phyloP scores from a whole-genome alignment of 306 rosid genomes.

The Glycine tomentella region DNA sequence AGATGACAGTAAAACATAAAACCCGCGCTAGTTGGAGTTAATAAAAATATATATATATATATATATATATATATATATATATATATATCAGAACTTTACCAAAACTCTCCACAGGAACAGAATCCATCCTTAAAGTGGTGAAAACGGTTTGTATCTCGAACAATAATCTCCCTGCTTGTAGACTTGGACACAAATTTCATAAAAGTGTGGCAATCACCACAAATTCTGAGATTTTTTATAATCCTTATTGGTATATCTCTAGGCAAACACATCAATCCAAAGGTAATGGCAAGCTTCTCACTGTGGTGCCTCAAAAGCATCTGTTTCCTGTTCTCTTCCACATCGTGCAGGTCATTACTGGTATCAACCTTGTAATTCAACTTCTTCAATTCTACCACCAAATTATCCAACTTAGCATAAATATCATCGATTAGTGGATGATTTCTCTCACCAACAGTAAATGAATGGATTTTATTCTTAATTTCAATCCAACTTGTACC shows the following conservation, averaged over 20 bases:
- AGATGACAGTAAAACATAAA: background rate
- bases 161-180: constrained; percentile 66
- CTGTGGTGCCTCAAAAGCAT: constrained; percentile 82
- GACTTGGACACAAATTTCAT: constrained; percentile 72
- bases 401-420: constrained; percentile 63
- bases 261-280: constrained; percentile 82
- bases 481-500: constrained; percentile 92
- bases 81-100: constrained; percentile 53
- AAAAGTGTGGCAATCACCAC: constrained; percentile 90
- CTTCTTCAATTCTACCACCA: constrained; percentile 69
- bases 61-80: too few relatives aligned
- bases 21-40: constrained; percentile 3
- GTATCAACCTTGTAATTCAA: constrained; percentile 66
- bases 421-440: constrained; percentile 68
- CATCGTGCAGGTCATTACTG: constrained; percentile 68
- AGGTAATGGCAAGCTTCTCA: constrained; percentile 84
- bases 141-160: constrained; percentile 79
- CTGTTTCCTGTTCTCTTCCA: constrained; percentile 73
- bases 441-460: constrained; percentile 79
- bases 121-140: constrained; percentile 74
- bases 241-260: constrained; percentile 71
- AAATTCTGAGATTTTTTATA: constrained; percentile 91
- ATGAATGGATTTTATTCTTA: constrained; percentile 71
- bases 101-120: constrained; percentile 78
- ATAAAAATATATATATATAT: background rate